Percentiles rank a stretch among this genome's conserved stretches.
phyloP scores from a whole-genome alignment of 179 eudicot species.

The Gypsophila paniculata region DNA sequence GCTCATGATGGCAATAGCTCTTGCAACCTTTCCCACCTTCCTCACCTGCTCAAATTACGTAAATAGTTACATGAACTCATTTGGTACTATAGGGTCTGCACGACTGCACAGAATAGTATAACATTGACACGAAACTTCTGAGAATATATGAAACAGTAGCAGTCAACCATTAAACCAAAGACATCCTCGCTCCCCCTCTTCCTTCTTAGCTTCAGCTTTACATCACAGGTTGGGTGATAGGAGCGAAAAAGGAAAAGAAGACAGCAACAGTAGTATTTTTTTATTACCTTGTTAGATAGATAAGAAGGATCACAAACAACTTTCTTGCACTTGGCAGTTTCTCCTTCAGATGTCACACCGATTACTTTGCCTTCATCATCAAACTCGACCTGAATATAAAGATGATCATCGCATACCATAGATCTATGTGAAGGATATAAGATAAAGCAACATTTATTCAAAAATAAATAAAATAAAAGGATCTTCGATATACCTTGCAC shows the following conservation, averaged over 20 bases:
- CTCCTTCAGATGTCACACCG: conserved; percentile 74
- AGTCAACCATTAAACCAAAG: too few species aligned
- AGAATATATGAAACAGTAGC: neutral
- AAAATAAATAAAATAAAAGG: too few species aligned
- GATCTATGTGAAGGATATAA: neutral
- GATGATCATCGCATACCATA: conserved; percentile 3
- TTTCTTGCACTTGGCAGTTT: conserved; percentile 77
- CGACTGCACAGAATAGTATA: neutral
- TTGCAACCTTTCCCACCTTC: conserved; percentile 64
- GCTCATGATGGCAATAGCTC: conserved; percentile 72
- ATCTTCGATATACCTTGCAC: conserved; percentile 44
- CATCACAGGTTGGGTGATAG: too few species aligned
- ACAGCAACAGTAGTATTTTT: neutral
- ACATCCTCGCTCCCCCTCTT: too few species aligned
- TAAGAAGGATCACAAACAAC: conserved; percentile 80
- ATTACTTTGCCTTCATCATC: conserved; percentile 50
- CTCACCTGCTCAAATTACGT: conserved; percentile 33
- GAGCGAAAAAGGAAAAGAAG: neutral
- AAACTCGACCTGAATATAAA: conserved; percentile 48
- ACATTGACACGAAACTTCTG: neutral
- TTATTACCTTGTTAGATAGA: conserved; percentile 52
- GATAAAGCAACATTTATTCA: neutral
- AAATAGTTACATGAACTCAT: neutral
- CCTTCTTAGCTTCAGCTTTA: too few species aligned
- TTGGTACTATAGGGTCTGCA: too few species aligned